phyloP scores from a whole-genome alignment of 495 filamentous ascomycete genomes.

The Daldinia bambusicola region DNA sequence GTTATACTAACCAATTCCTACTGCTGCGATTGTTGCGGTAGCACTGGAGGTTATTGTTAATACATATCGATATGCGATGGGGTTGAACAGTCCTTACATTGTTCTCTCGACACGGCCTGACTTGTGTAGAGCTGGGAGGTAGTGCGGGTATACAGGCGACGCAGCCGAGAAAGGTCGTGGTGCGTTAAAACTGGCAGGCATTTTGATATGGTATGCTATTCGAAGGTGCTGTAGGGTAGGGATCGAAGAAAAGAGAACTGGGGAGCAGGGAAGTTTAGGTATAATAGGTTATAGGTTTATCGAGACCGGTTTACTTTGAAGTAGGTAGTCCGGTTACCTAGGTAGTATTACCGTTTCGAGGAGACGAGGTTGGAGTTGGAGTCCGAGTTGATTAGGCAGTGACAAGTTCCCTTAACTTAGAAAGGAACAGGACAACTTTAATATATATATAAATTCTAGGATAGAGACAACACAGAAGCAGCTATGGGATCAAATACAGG shows the following conservation, averaged over 20 bases:
- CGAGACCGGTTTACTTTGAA: not conserved
- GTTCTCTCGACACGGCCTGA: slow-evolving; percentile 47
- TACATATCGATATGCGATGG: not conserved
- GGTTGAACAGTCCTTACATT: slow-evolving; percentile 44
- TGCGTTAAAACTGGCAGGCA: slow-evolving; percentile 42
- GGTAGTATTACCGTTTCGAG: not conserved
- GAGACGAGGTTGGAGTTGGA: not conserved
- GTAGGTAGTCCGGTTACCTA: not conserved
- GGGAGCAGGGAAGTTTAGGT: not conserved
- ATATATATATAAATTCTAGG: not conserved
- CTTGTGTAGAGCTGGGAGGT: slow-evolving; percentile 55
- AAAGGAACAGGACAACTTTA: not conserved
- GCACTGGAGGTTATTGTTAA: slow-evolving; percentile 43
- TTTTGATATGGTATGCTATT: slow-evolving; percentile 31
- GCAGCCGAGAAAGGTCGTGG: slow-evolving; percentile 52
- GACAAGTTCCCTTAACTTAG: not conserved
- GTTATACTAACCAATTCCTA: slow-evolving; percentile 49
- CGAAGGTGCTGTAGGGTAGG: not conserved
- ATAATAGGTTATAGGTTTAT: not conserved
- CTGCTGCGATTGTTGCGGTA: slow-evolving; percentile 52
- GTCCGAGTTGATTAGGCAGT: not conserved
- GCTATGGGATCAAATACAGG: not conserved
- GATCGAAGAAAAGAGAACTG: not conserved
- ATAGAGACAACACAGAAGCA: not conserved
- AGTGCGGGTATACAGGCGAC: slow-evolving; percentile 56